phyloP scores from a whole-genome alignment of 495 filamentous ascomycete species.

The Ramalina intermedia region DNA sequence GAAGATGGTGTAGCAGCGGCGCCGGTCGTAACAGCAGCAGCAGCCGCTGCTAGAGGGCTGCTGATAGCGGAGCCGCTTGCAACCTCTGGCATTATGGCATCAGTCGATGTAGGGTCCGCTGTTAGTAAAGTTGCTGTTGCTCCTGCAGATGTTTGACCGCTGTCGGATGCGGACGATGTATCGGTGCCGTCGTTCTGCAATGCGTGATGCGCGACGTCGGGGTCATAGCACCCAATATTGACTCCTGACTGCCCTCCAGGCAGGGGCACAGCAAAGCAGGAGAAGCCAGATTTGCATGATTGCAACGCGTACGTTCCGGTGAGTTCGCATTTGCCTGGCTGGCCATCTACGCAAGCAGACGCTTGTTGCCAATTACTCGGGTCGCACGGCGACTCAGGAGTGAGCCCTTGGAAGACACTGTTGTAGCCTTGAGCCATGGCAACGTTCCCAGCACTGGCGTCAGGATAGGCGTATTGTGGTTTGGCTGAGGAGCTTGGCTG shows the following conservation, averaged over 20 bases:
- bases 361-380: slow-evolving; percentile 4
- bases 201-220: slow-evolving; percentile 2
- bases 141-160: not conserved
- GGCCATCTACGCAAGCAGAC: slow-evolving; percentile 11
- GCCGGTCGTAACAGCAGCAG: no score
- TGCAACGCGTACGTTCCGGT: slow-evolving; percentile 11
- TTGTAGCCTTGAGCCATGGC: slow-evolving; percentile 12
- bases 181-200: not conserved
- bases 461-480: slow-evolving; percentile 5
- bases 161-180: not conserved
- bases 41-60: no score
- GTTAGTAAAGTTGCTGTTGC: not conserved
- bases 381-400: slow-evolving; percentile 8
- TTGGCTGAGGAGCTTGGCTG: not conserved
- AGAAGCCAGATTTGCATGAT: slow-evolving; percentile 8
- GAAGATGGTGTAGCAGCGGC: no score
- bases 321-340: slow-evolving; percentile 11
- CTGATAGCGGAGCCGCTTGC: no score
- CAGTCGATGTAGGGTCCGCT: not conserved
- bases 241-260: slow-evolving; percentile 6
- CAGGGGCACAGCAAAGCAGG: slow-evolving; percentile 14
- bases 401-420: slow-evolving; percentile 7
- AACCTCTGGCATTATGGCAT: not conserved
- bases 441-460: slow-evolving; percentile 5
- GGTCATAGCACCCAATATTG: slow-evolving; percentile 10